Evolutionary conservation across 148 eudicot species (phyloP), one percentile per base, ranked within the genome.

Genomic region (Pharnaceum exiguum): DNA sequence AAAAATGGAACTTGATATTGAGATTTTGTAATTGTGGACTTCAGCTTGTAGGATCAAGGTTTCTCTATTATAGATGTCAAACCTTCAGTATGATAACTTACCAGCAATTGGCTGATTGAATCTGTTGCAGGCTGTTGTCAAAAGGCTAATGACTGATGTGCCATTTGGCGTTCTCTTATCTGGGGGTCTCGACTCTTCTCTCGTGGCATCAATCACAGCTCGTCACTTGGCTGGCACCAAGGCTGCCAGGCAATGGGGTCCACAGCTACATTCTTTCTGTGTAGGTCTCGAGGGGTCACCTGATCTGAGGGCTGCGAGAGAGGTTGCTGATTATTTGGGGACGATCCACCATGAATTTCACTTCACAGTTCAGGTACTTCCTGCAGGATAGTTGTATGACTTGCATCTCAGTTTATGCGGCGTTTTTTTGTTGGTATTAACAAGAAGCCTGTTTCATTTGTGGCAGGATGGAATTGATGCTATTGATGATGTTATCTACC

Each of bases 251-350:
- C 85, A 79, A 16, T 85, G 96, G 98, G 98, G 98, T 30, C 37
- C 82, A 12, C 89, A 85, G 32, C 94, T 91, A 21, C 98, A 82
- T 77, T 85, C 96, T 40, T 91, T 91, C 68, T 85, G 96, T 66
- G 90, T 91, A 22, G 98, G 98, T 63, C 84, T 91, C 11, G 98
- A 91, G 88, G 98, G 96, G 11, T 91, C 96, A 11, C 98, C 97
- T 10, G 96, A 91, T 81, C 38, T 91, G 48, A 77, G 77, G 79
- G 93, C 96, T 40, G 94, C 78, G 27, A 82, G 51, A 72, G 97
- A 87, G 75, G 96, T 91, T 58, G 95, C 96, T 10, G 96, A 85
- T 31, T 87, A 77, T 60, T 73, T 91, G 66, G 97, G 97, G 10
- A 85, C 94, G 16, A 78, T 80, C 45, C 97, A 91, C 69, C 96